Evolutionary conservation across 768 basidiomycete genomes (phyloP).

Genomic region (Auricularia sp.): DNA sequence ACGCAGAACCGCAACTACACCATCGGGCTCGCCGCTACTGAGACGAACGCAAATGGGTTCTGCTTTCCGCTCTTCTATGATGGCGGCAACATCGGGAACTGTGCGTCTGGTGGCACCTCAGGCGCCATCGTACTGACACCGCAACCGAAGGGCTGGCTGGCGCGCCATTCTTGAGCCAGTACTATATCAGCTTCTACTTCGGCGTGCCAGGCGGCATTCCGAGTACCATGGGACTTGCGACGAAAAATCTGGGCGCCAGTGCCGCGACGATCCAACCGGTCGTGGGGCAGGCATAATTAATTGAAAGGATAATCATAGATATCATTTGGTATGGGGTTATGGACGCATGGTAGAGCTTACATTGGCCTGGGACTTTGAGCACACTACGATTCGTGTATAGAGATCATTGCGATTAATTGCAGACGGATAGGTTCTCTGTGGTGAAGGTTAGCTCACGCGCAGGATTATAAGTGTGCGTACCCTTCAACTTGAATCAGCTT

Average conservation of each 20-base stretch:
- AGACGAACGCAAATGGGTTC: constrained; percentile 3
- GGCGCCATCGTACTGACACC: neutral
- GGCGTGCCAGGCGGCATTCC: neutral
- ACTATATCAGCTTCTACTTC: constrained; percentile 6
- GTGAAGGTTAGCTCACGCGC: too few relatives aligned
- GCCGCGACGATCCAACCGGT: neutral
- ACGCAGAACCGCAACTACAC: constrained; percentile 5
- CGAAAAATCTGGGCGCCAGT: constrained; percentile 4
- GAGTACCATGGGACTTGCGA: constrained; percentile 3
- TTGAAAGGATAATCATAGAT: too few relatives aligned
- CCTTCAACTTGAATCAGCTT: too few relatives aligned
- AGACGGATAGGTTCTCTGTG: too few relatives aligned
- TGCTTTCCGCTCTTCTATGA: constrained; percentile 3
- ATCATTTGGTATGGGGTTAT: too few relatives aligned
- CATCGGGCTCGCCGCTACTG: constrained; percentile 3
- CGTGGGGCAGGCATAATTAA: too few relatives aligned
- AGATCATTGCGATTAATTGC: too few relatives aligned
- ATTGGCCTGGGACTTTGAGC: too few relatives aligned
- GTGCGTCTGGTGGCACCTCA: neutral
- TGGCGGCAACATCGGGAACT: constrained; percentile 5
- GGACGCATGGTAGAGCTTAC: too few relatives aligned
- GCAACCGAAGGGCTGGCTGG: constrained; percentile 1
- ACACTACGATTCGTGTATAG: too few relatives aligned
- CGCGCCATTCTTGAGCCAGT: constrained; percentile 6
- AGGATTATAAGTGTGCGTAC: too few relatives aligned